Evolutionary conservation across 768 basidiomycete species (phyloP).

Genomic region (Boletus tylopilopsis): DNA sequence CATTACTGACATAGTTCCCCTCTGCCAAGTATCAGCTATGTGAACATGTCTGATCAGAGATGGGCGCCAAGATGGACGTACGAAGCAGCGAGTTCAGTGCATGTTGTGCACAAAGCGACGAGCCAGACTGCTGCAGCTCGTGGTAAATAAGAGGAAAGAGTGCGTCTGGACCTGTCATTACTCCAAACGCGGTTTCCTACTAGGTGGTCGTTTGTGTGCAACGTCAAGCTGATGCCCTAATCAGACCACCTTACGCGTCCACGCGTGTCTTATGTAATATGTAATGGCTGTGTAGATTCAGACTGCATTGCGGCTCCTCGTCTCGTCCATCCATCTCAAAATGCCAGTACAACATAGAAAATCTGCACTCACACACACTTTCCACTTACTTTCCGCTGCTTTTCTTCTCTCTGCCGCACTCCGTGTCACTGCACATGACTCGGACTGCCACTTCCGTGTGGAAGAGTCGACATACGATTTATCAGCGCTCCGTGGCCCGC

Average conservation of each 20-base stretch:
- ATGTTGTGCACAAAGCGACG: conserved; percentile 86
- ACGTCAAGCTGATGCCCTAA: conserved; percentile 15
- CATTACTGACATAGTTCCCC: conserved; percentile 45
- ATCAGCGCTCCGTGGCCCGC: conserved; percentile 48
- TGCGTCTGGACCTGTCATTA: conserved; percentile 57
- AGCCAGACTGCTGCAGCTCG: conserved; percentile 72
- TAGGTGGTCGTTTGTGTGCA: conserved; percentile 13
- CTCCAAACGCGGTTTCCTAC: conserved; percentile 5
- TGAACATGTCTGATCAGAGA: conserved; percentile 40
- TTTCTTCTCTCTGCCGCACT: conserved; percentile 21
- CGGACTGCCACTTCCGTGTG: conserved; percentile 44
- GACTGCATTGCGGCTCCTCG: neutral
- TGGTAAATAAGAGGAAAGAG: conserved; percentile 66
- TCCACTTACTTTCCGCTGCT: conserved; percentile 8
- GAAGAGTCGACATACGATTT: conserved; percentile 57
- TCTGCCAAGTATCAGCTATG: conserved; percentile 29
- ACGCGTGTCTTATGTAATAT: conserved; percentile 32
- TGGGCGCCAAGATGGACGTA: conserved; percentile 36
- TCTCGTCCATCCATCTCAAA: conserved; percentile 4
- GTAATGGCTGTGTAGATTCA: no score
- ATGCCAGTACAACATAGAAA: conserved; percentile 23
- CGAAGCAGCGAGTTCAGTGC: conserved; percentile 79
- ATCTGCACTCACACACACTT: neutral
- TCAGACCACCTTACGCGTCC: conserved; percentile 22
- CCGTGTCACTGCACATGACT: conserved; percentile 36